Base-by-base conservation (phyloP, 495 filamentous ascomycete species). In the Penicillium antarcticum region DNA sequence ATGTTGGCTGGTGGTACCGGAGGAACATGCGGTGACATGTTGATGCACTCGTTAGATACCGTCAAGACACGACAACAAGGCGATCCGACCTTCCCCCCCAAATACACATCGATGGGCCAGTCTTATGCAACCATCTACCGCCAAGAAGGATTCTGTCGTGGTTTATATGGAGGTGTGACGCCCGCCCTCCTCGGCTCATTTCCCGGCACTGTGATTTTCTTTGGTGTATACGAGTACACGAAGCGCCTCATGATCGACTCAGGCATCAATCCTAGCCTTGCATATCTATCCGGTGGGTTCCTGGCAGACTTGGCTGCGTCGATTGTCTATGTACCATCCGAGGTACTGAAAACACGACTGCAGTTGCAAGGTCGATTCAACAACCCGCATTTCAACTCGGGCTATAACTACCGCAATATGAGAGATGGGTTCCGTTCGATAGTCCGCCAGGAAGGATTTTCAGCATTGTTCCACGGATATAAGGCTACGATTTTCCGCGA, bases 61-160 rank as follows among this genome's bases (percentile, higher is more conserved):
- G 94, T 98, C 47, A 98, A 98, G 72, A 98, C 94, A n/a, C 82
- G 94, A 45, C 94, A 97, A 69, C 94, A 98, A 73, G 94, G 94
- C 59, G 95, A 97, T 62, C 91, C 91, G 26, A 84, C 89, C 58
- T 79, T 94, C 42, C 94, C 92, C 14, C 87, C 92, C 1, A 92
- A 88, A 70, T 97, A 97, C 70, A 84, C 88, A 1, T 91, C 90
- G 17, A 85, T 96, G 70, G 85, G 87, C 18, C 84, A 86, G 18
- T 91, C 92, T 5, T 98, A 97, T 73, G 77, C 85, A 59, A 96
- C 87, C 1, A 98, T 98, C 53, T 88, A 88, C 62, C 82, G 92
- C 32, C 90, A 97, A 66, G 94, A 98, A 71, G 94, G 94, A 9
- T 71, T 97, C 31, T 70, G 83, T 18, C 82, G 89, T 49, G 94